Percentiles rank a stretch among this genome's conserved stretches.
These are phyloP conservation scores for Pseudoneurospora amorphoporcata DNA, from an alignment of 495 filamentous ascomycete species.

Conservation along the genomic window DNA sequence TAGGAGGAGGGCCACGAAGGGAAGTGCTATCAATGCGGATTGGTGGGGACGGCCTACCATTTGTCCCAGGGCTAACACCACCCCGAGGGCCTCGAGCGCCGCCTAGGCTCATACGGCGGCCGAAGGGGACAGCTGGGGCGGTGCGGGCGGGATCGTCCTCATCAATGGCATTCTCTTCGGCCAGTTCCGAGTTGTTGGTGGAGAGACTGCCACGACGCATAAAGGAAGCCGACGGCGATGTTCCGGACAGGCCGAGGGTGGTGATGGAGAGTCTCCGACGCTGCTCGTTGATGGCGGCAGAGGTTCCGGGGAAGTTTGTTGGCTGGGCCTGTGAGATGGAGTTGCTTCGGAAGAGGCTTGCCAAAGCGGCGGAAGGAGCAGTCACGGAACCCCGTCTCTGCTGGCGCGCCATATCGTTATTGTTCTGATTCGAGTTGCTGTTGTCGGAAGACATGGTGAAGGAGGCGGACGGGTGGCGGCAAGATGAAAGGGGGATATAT, in stretches of 20 bases:
- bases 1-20: constrained; percentile 13
- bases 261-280: constrained; percentile 82
- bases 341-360: constrained; percentile 44
- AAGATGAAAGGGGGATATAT: constrained; percentile 4
- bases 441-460: constrained; percentile 33
- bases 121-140: constrained; percentile 63
- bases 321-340: constrained; percentile 30
- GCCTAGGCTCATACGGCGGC: constrained; percentile 82
- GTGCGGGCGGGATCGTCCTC: constrained; percentile 51
- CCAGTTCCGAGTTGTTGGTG: constrained; percentile 61
- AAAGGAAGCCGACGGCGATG: constrained; percentile 48
- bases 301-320: constrained; percentile 45
- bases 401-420: constrained; percentile 27
- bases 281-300: constrained; percentile 58
- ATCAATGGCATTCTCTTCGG: constrained; percentile 80
- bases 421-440: constrained; percentile 19
- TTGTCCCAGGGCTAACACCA: constrained; percentile 34
- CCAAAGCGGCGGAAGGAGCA: constrained; percentile 34
- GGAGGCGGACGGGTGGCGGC: neutral
- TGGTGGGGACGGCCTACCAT: constrained; percentile 37
- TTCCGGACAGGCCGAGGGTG: constrained; percentile 70
- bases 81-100: constrained; percentile 43
- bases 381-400: constrained; percentile 47
- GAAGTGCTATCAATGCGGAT: constrained; percentile 16
- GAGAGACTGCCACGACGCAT: constrained; percentile 67